Evolutionary conservation across 805 yeast species (phyloP).

Genomic region (Ascoidea rubescens): DNA sequence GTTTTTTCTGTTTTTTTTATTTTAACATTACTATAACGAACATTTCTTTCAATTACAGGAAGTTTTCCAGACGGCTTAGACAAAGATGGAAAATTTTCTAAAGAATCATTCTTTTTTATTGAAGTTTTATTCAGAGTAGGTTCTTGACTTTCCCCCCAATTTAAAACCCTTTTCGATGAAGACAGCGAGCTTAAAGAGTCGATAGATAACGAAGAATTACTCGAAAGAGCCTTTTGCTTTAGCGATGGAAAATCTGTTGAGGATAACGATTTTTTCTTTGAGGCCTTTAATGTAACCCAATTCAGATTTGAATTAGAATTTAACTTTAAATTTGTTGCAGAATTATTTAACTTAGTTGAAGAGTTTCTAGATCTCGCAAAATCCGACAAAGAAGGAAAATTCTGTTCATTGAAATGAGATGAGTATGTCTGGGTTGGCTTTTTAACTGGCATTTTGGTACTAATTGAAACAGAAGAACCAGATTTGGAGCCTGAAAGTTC

Average conservation of each 20-base stretch:
- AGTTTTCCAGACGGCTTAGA: not conserved
- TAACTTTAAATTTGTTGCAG: slow-evolving; percentile 14
- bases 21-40: not conserved
- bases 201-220: not conserved
- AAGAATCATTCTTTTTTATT: not conserved
- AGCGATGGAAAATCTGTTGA: not conserved
- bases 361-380: slow-evolving; percentile 15
- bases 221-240: too few species aligned
- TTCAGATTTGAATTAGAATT: not conserved
- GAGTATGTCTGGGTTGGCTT: slow-evolving; percentile 1
- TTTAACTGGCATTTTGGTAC: not conserved
- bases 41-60: not conserved
- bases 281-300: not conserved
- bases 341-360: slow-evolving; percentile 18
- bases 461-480: not conserved
- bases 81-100: not conserved
- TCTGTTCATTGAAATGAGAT: not conserved
- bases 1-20: not conserved
- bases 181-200: not conserved
- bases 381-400: slow-evolving; percentile 14
- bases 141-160: too few species aligned
- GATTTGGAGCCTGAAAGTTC: slow-evolving; percentile 22
- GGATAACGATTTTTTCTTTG: not conserved
- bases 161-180: not conserved
- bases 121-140: too few species aligned